Evolutionary conservation across 2,329 filamentous ascomycete species (phyloP).

Genomic region (Tolypocladium tundrense): DNA sequence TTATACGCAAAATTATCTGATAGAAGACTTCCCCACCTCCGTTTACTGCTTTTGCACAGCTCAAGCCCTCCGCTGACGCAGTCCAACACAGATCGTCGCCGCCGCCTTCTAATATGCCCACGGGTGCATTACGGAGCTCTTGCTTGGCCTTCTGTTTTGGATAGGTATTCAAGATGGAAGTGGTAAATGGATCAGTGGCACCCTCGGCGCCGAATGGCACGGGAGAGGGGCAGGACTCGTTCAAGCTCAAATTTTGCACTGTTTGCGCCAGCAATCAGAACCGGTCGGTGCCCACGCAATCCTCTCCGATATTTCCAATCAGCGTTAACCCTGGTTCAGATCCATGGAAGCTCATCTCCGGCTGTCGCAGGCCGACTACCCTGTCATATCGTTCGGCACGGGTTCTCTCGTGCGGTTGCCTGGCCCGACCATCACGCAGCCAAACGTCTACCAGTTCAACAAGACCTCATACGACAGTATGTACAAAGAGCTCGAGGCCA

Average conservation of each 20-base stretch:
- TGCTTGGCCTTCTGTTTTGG: slow-evolving; percentile 2
- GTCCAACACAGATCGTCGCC: background rate
- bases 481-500: slow-evolving; percentile 78
- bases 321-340: slow-evolving; percentile 11
- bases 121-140: background rate
- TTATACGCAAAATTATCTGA: slow-evolving; percentile 46
- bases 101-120: slow-evolving; percentile 12
- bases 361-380: slow-evolving; percentile 75
- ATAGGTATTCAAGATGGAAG: slow-evolving; percentile 26
- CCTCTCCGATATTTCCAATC: background rate
- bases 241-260: slow-evolving; percentile 92
- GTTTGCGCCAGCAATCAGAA: slow-evolving; percentile 99
- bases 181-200: slow-evolving; percentile 26
- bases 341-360: slow-evolving; percentile 95
- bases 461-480: slow-evolving; percentile 91
- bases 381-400: slow-evolving; percentile 97
- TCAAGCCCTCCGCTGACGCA: slow-evolving; percentile 2
- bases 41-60: background rate
- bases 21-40: slow-evolving; percentile 5
- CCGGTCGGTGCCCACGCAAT: slow-evolving; percentile 44
- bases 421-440: slow-evolving; percentile 81
- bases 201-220: slow-evolving; percentile 30
- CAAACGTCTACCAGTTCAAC: slow-evolving; percentile 98
- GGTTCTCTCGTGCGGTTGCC: slow-evolving; percentile 89
- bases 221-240: slow-evolving; percentile 46